Evolutionary conservation across 805 yeast genomes (phyloP), one percentile per base, ranked within the genome.

Genomic region (Saccharomyces mikatae): DNA sequence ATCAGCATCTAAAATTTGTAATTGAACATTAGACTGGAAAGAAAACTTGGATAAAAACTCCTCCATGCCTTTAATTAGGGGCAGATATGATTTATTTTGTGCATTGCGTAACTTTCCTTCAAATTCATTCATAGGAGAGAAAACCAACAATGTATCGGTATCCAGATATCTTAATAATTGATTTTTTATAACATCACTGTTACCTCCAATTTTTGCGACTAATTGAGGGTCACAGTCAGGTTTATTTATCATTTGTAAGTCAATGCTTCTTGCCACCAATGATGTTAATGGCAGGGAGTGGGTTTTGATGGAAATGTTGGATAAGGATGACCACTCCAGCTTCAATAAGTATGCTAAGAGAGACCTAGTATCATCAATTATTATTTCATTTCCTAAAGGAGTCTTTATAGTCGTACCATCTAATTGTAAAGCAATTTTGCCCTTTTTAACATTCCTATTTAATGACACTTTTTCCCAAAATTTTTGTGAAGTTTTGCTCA

Each of bases 111-210:
- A 76, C 46, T 74, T 76, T 9, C 98, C 98, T 60, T 87, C 91
- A 66, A 87, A 89, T 67, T 92, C 98, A 46, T 74, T 76, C 10
- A 62, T 60, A 11, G 97, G 96, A 1, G 97, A 84, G 64, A 91
- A 86, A 8, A 92, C 89, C 52, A 94, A 76, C 58, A 96, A 74
- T 1, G 98, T 90, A 70, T 94, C 99, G 0, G 99, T 94, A 68
- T 94, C 99, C 55, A 95, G 75, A 66, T 91, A 94, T 53, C 91
- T 82, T 64, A 92, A 73, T 57, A 94, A 72, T 58, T 79, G 80
- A 47, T 76, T 70, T 57, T 81, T 78, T 22, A 89, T 80, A 47
- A 79, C 80, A 4, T 76, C 79, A 47, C 81, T 66, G 49, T 71
- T 71, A 56, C 76, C 80, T 9, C 91, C 90, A 41, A 84, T 77